These are phyloP conservation scores for Podospora didyma DNA, from an alignment of 495 filamentous ascomycete genomes.

Conservation along the genomic window DNA sequence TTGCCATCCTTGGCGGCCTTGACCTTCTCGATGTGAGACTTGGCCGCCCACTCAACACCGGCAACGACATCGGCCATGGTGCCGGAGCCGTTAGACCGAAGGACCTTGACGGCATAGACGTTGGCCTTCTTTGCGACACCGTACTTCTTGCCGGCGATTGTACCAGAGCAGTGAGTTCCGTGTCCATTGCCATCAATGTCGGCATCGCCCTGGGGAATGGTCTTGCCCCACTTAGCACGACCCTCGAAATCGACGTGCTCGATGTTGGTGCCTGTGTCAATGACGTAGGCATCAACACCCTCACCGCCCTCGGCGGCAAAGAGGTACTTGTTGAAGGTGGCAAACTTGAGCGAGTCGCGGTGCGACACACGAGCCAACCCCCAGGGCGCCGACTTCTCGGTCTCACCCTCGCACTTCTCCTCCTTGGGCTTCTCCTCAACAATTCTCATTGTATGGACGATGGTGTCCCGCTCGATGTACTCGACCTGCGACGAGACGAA, in stretches of 20 bases:
- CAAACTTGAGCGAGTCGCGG: conserved; percentile 78
- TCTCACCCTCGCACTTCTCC: conserved; percentile 40
- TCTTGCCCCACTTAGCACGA: conserved; percentile 94
- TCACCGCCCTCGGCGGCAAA: conserved; percentile 89
- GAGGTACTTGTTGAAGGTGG: conserved; percentile 96
- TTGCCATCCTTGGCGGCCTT: conserved; percentile 74
- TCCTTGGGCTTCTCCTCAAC: conserved; percentile 9
- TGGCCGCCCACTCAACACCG: conserved; percentile 93
- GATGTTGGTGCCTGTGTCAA: conserved; percentile 93
- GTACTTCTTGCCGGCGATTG: conserved; percentile 95
- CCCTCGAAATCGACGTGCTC: conserved; percentile 97
- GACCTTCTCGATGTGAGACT: conserved; percentile 68
- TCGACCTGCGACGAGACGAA: conserved; percentile 63
- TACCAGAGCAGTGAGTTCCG: conserved; percentile 99
- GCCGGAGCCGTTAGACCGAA: conserved; percentile 94
- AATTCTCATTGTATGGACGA: conserved; percentile 70
- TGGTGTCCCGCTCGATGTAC: conserved; percentile 90
- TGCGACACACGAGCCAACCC: conserved; percentile 97
- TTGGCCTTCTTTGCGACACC: conserved; percentile 99
- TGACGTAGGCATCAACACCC: conserved; percentile 98
- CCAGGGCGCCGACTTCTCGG: conserved; percentile 94
- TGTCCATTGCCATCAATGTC: conserved; percentile 97
- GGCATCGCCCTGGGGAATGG: conserved; percentile 75
- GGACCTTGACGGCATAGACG: conserved; percentile 95
- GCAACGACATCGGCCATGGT: conserved; percentile 98